Evolutionary conservation across 352 stramenopile species (phyloP).

Genomic region (Globisporangium irregulare): DNA sequence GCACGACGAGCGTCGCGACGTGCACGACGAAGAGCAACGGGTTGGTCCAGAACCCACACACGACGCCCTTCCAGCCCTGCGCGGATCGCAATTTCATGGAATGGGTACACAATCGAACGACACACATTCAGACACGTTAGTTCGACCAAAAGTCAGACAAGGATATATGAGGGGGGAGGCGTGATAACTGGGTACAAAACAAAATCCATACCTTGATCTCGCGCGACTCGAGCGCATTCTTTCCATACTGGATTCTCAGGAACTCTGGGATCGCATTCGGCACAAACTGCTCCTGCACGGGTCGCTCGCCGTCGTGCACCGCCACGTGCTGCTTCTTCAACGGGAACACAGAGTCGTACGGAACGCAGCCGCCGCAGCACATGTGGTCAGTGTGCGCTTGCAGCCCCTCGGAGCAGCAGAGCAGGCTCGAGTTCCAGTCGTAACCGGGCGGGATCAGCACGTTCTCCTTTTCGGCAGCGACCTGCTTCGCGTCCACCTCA

Average conservation of each 20-base stretch:
- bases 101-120: not conserved
- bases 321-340: conserved; percentile 42
- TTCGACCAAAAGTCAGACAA: not conserved
- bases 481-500: conserved; percentile 43
- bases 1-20: conserved; percentile 35
- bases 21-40: conserved; percentile 60
- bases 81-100: not conserved
- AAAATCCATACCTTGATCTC: conserved; percentile 68
- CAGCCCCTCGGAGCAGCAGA: conserved; percentile 73
- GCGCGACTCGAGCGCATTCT: conserved; percentile 44
- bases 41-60: conserved; percentile 75
- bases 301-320: conserved; percentile 41
- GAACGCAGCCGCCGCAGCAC: conserved; percentile 75
- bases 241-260: conserved; percentile 68
- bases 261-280: conserved; percentile 56
- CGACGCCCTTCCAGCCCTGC: conserved; percentile 76
- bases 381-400: conserved; percentile 61
- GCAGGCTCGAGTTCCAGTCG: conserved; percentile 56
- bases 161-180: not conserved
- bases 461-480: conserved; percentile 38
- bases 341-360: conserved; percentile 56
- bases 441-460: conserved; percentile 58
- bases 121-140: not conserved
- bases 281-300: conserved; percentile 52
- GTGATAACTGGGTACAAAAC: not conserved